Evolutionary conservation across 768 basidiomycete genomes (phyloP), one percentile per base, ranked within the genome.

Genomic region (Russula emetica): DNA sequence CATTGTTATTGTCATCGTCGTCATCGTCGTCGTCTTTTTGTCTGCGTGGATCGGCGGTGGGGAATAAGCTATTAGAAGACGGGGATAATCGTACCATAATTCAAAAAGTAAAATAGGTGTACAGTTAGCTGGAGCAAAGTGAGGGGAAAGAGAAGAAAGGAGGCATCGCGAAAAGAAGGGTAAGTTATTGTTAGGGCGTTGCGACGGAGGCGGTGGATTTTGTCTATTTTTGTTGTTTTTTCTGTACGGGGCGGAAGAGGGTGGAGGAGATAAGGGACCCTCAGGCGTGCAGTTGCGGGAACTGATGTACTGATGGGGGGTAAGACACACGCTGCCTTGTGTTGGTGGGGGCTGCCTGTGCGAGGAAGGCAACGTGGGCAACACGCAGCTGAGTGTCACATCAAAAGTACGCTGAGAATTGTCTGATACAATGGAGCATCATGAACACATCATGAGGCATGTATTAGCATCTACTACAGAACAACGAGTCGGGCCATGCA

Each of bases 201-300:
- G 24, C 8, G 24, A 13, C 38, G 22, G 40, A 10, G 34, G 42
- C 14, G 18, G n/a, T 18, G 3, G 22, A 20, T 55, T 55, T 61
- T 55, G 28, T 56, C 26, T 56, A 34, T 62, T 60, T 60, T 60
- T 26, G 14, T 3, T n/a, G 8, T 30, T 58, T 60, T 62, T 56
- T 56, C 38, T 8, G 51, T 8, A 16, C 8, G 36, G 32, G 28
- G 57, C 22, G 0, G 30, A 22, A 22, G 18, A n/a, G 24, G 24
- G 32, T 24, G 55, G 32, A 45, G 51, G 50, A 58, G 63, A 60
- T 61, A 61, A 61, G 51, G 36, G 60, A 55, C 60, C 60, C 60
- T 51, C 22, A 26, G 3, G 34, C 14, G 14, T 1, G 47, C 44
- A n/a, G 24, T n/a, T 22, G 36, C 36, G 53, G 10, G 24, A 22